Evolutionary conservation across 371 early-diverging fungal genomes (phyloP).

Genomic region (Circinella umbellata): DNA sequence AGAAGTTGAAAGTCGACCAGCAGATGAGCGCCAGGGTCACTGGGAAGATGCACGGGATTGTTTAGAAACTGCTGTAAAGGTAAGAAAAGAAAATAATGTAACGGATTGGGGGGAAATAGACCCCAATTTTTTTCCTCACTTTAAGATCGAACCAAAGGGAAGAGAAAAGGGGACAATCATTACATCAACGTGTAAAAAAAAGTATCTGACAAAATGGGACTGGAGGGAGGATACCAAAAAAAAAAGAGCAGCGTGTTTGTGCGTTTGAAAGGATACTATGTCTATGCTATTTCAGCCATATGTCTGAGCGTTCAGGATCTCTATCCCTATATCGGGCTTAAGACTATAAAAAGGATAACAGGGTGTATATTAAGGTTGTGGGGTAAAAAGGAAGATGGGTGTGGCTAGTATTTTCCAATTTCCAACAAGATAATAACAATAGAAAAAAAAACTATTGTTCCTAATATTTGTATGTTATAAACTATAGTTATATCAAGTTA

Average conservation of each 20-base stretch:
- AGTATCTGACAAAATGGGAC: too few relatives aligned
- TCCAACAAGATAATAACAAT: too few relatives aligned
- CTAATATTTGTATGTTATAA: too few relatives aligned
- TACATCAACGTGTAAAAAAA: too few relatives aligned
- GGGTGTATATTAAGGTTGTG: slow-evolving; percentile 1
- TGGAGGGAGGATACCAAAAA: not conserved
- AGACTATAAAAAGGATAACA: slow-evolving; percentile 5
- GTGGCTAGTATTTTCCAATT: slow-evolving; percentile 19
- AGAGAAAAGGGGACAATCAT: not conserved
- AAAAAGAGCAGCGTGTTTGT: not conserved
- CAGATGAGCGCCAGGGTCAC: slow-evolving; percentile 56
- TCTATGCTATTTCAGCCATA: not conserved
- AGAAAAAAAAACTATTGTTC: too few relatives aligned
- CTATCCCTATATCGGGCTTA: slow-evolving; percentile 3
- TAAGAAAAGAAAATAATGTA: slow-evolving; percentile 27
- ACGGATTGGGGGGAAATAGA: too few relatives aligned
- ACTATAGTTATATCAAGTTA: slow-evolving; percentile 55
- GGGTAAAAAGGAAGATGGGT: slow-evolving; percentile 15
- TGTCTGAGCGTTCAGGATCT: slow-evolving; percentile 6
- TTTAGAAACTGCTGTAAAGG: slow-evolving; percentile 73
- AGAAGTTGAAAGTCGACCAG: slow-evolving; percentile 59
- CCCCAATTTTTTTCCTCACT: too few relatives aligned
- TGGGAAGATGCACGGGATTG: slow-evolving; percentile 81
- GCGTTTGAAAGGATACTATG: not conserved
- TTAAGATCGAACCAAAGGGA: not conserved